Base-by-base conservation (phyloP, 805 yeast species). In the Tetrapisispora nanseiensis region DNA sequence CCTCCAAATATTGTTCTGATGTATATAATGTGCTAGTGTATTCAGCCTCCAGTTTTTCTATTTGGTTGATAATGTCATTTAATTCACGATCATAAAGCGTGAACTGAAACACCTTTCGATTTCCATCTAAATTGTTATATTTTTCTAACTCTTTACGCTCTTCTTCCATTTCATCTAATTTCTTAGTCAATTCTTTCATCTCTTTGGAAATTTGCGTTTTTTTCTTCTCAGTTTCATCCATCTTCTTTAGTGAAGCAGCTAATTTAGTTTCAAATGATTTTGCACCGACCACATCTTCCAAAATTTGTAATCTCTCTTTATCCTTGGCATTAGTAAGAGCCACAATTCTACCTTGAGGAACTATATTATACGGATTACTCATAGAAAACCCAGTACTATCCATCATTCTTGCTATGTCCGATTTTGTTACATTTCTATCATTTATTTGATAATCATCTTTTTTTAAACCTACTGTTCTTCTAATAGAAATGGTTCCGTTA, bases 221-320 rank as follows among this genome's bases (percentile, higher is more conserved):
- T 51, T 85, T 85, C 46, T 69, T 71, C 47, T 74, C 76, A 0
- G 95, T 80, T 46, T 76, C 78, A 4, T 68, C 67, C 87, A 89
- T 85, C 51, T 86, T 90, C 56, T 80, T 82, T 46, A 72, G 65
- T 1, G 95, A 84, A 44, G 87, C 95, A 44, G 72, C 74, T 42
- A 89, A 68, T 59, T 85, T 84, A 30, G 72, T 67, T 55, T 92
- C 97, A 65, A 90, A 92, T 3, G 89, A 83, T 45, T 79, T 81
- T 1, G 97, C 95, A 16, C 98, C 98, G 24, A 96, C 92, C 27
- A 90, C 95, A 55, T 87, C 95, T 51, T 90, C 87, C 51, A 92
- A 66, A 31, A 89, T 65, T 28, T 75, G 72, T 40, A 90, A 68
- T 46, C 97, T 74, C 56, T 89, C 96, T 3, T 75, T 56, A 56